Percentiles rank a stretch among this genome's conserved stretches.
phyloP scores from a whole-genome alignment of 2,329 filamentous ascomycete species.

The Lasiodiplodia theobromae region DNA sequence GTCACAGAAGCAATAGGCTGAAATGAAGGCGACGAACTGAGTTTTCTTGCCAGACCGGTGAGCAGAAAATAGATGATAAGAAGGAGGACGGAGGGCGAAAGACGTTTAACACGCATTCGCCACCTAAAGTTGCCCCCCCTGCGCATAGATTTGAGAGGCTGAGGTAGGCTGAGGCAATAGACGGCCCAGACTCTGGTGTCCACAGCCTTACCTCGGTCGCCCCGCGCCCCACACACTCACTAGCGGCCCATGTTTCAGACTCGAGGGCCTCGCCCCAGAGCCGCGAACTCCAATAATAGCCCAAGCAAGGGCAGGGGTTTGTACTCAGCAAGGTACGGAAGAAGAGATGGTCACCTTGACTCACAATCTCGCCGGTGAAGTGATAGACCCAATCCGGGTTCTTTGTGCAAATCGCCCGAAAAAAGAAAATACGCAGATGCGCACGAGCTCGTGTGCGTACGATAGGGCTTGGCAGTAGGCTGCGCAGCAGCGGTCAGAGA shows the following conservation, averaged over 20 bases:
- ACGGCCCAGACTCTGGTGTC: not conserved
- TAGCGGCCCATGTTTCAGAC: not conserved
- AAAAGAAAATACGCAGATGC: not conserved
- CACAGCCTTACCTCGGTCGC: not conserved
- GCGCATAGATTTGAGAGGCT: not conserved
- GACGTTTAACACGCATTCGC: not conserved
- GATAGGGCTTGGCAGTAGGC: not conserved
- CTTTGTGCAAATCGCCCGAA: not conserved
- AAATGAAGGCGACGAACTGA: not conserved
- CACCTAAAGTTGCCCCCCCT: not conserved
- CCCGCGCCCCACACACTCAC: not conserved
- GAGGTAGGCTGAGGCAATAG: not conserved
- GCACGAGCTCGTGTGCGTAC: not conserved
- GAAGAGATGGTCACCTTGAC: not conserved
- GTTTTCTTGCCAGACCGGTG: not conserved
- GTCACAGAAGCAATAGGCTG: not conserved
- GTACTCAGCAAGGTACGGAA: not conserved
- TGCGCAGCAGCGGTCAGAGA: not conserved
- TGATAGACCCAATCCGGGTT: not conserved
- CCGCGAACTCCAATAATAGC: not conserved
- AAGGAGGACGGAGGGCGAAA: not conserved
- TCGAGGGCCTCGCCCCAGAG: not conserved
- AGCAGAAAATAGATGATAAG: not conserved
- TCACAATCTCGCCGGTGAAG: not conserved
- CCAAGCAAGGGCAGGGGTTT: not conserved